A percentile compares a stretch with the other conserved stretches of the same genome.
Conservation (phyloP, 2,329 filamentous ascomycete genomes). For the Teratosphaeriaceae sp. region DNA sequence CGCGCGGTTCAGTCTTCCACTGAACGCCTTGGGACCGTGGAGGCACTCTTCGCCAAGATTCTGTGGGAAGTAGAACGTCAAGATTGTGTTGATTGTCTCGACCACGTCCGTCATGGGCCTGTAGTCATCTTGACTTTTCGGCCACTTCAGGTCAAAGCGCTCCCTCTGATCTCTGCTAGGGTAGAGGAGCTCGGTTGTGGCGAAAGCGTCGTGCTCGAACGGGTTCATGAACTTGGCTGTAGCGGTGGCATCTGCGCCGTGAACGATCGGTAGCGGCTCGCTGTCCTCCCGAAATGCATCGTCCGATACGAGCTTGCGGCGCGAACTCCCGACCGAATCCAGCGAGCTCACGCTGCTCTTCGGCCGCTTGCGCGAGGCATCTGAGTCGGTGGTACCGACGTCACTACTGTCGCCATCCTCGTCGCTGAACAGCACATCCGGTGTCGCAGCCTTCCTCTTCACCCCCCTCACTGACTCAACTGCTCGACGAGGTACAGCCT, state of each 20-base stretch:
- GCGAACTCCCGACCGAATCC: constrained; percentile 19
- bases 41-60: constrained; percentile 61
- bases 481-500: constrained; percentile 4
- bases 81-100: constrained; percentile 51
- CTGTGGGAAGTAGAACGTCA: constrained; percentile 69
- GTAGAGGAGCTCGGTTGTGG: constrained; percentile 64
- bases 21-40: constrained; percentile 66
- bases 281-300: constrained; percentile 20
- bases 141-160: constrained; percentile 67
- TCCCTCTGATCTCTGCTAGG: constrained; percentile 52
- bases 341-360: constrained; percentile 31
- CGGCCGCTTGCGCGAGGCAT: constrained; percentile 29
- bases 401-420: constrained; percentile 26
- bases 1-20: constrained; percentile 70
- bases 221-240: constrained; percentile 42
- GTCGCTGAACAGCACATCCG: constrained; percentile 27
- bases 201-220: constrained; percentile 35
- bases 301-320: constrained; percentile 15
- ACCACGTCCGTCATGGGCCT: constrained; percentile 56
- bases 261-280: constrained; percentile 30
- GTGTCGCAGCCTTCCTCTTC: constrained; percentile 31
- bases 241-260: constrained; percentile 36
- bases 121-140: constrained; percentile 62
- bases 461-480: constrained; percentile 15
- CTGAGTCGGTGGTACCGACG: constrained; percentile 25